Percentiles rank a stretch among this genome's conserved stretches.
Evolutionary conservation across 1,139 yeast species (phyloP).

Genomic region (Sugiyamaella paludigena): DNA sequence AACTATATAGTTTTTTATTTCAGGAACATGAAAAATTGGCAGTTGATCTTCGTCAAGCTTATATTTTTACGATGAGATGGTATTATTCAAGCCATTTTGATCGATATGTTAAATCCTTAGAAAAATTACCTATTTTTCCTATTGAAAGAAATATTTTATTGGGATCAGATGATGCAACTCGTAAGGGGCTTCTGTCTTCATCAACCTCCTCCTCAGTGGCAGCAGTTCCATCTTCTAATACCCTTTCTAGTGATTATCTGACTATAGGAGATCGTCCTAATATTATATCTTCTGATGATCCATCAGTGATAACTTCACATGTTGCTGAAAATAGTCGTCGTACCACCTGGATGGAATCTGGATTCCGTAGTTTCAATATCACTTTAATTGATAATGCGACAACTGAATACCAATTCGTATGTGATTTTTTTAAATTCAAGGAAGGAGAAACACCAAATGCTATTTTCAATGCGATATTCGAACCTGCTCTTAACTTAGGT

Average conservation of each 20-base stretch:
- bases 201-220: slow-evolving; percentile 12
- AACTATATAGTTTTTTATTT: slow-evolving; percentile 56
- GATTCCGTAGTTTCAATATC: slow-evolving; percentile 68
- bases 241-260: slow-evolving; percentile 46
- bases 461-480: slow-evolving; percentile 48
- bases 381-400: slow-evolving; percentile 75
- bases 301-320: slow-evolving; percentile 74
- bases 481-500: slow-evolving; percentile 51
- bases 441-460: slow-evolving; percentile 45
- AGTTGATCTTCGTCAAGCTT: slow-evolving; percentile 73
- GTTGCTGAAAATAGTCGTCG: slow-evolving; percentile 76
- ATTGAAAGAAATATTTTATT: slow-evolving; percentile 55
- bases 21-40: slow-evolving; percentile 63
- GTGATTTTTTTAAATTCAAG: slow-evolving; percentile 61
- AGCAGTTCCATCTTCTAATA: slow-evolving; percentile 18
- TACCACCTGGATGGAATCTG: slow-evolving; percentile 67
- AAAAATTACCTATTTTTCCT: slow-evolving; percentile 53
- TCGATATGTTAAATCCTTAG: slow-evolving; percentile 73
- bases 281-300: slow-evolving; percentile 52
- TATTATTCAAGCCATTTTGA: slow-evolving; percentile 78
- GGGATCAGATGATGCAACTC: slow-evolving; percentile 40
- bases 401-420: slow-evolving; percentile 72
- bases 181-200: slow-evolving; percentile 13
- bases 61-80: slow-evolving; percentile 88
- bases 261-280: slow-evolving; percentile 57